Evolutionary conservation across 2,329 filamentous ascomycete genomes (phyloP), one percentile per base, ranked within the genome.

Genomic region (Phyllachora maydis): DNA sequence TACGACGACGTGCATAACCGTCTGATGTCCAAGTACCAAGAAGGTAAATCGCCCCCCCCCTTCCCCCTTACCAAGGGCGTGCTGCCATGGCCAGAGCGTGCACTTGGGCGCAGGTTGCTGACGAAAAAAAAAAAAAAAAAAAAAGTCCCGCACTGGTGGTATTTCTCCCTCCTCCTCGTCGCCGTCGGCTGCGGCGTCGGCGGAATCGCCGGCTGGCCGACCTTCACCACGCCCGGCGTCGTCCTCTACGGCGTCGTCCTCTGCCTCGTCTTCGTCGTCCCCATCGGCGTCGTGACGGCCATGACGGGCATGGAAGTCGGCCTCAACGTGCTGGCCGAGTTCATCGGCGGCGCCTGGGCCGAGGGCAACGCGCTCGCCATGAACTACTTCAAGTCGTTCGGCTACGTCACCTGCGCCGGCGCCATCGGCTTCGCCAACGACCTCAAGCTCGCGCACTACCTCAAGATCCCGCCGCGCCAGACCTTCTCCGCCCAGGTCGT

Each of bases 401-500:
- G 39, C 14, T 43, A 41, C 29, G 34, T 45, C 5, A 41, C 44
- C 1, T 57, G 53, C 23, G 52, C 55, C 0, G 55, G 61, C 29
- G 54, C 57, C 11, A 44, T 63, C 13, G 49, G 49, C 37, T 63
- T 62, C 36, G 51, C 45, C 5, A 32, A 31, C 27, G 39, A 34
- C 24, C 26, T 30, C 7, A 34, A 41, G 26, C 33, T 38, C 18
- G 36, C 32, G 2, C 33, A 40, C 23, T 33, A 33, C 27, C 21
- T 32, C 18, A 27, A 33, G 45, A 65, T 70, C 11, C 63, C 65
- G 5, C 65, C 65, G 1, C 54, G 59, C 6, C 54, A 66, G 18
- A 60, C 63, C 4, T 70, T 69, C 32, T 43, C 50, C 11, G 63
- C 62, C 2, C 65, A 70, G 41, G 61, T 69, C 37, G 45, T 59